Base-by-base conservation (phyloP, 805 yeast genomes). In the Nakazawaea laoshanensis region DNA sequence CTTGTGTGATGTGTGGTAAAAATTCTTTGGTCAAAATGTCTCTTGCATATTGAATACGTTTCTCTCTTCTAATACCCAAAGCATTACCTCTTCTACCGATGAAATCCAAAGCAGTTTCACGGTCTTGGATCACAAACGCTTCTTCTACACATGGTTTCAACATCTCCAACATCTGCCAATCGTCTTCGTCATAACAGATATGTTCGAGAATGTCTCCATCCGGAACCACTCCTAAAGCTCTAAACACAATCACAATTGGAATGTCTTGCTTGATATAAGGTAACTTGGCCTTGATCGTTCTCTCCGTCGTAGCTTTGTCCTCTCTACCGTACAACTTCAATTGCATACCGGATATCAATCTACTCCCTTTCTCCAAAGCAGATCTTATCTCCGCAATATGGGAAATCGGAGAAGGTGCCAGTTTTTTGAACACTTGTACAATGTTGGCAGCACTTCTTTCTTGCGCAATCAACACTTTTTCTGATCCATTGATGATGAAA, bases 161-260 rank as follows among this genome's bases (percentile, higher is more conserved):
- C 92, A 92, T 86, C 62, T 92, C 99, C 58, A 92, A 72, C 98
- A 92, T 92, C 62, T 92, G 98, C 96, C 97, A 89, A 65, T 92
- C 99, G 45, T 80, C 83, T 40, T 86, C 87, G 59, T 92, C 99
- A 59, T 89, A 92, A 64, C 98, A 92, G 39, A 92, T 92, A 59
- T 92, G 98, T 60, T 92, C 96, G 52, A 92, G 67, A 50, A 92
- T 92, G 63, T 92, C 99, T 57, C 99, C 98, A 65, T 92, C 99
- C 25, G 97, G 97, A 15, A 92, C 96, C 30, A 92, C 92, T 46
- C 99, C 99, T 39, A 92, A 68, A 8, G 99, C 99, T 66, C 99
- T 74, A 61, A 92, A 92, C 15, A 92, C 96, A 54, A 92, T 81
- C 18, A 92, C 95, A 48, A 92, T 88, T 29, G 99, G 99, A 39